phyloP scores from a whole-genome alignment of 352 stramenopile genomes.

The Phytophthora kernoviae region DNA sequence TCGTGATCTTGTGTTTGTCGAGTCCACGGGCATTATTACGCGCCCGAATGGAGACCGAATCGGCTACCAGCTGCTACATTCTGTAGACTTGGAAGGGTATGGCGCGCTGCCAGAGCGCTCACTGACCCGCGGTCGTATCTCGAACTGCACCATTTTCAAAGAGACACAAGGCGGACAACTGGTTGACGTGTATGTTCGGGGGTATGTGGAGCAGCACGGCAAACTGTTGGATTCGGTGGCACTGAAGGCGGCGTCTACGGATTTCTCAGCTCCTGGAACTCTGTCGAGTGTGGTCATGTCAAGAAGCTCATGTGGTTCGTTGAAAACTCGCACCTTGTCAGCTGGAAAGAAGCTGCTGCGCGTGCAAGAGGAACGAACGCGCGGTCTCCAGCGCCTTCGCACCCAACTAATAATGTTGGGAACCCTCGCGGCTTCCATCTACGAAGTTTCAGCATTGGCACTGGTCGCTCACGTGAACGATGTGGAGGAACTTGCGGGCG shows the following conservation, averaged over 20 bases:
- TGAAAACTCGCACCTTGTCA: constrained; percentile 33
- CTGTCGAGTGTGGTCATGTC: constrained; percentile 44
- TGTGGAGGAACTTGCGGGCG: constrained; percentile 36
- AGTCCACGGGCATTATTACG: constrained; percentile 40
- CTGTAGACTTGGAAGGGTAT: constrained; percentile 41
- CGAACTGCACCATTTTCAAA: constrained; percentile 46
- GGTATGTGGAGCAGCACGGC: constrained; percentile 46
- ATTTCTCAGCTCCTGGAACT: constrained; percentile 54
- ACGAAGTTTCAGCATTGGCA: constrained; percentile 19
- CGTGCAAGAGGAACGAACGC: constrained; percentile 11
- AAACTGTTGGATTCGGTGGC: constrained; percentile 43
- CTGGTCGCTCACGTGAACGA: constrained; percentile 12
- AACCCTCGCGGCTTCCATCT: constrained; percentile 19
- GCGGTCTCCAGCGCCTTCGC: constrained; percentile 6
- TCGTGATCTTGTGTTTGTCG: constrained; percentile 48
- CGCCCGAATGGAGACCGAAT: constrained; percentile 33
- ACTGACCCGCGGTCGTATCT: constrained; percentile 44
- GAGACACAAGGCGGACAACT: constrained; percentile 24
- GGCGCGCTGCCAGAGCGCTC: constrained; percentile 25
- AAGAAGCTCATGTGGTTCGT: constrained; percentile 57
- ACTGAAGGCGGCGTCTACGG: constrained; percentile 45
- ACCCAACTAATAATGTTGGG: constrained; percentile 14
- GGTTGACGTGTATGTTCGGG: constrained; percentile 47
- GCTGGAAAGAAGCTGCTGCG: constrained; percentile 25
- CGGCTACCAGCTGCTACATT: constrained; percentile 50